phyloP scores from a whole-genome alignment of 2,329 filamentous ascomycete genomes.

The Penicillium concentricum region DNA sequence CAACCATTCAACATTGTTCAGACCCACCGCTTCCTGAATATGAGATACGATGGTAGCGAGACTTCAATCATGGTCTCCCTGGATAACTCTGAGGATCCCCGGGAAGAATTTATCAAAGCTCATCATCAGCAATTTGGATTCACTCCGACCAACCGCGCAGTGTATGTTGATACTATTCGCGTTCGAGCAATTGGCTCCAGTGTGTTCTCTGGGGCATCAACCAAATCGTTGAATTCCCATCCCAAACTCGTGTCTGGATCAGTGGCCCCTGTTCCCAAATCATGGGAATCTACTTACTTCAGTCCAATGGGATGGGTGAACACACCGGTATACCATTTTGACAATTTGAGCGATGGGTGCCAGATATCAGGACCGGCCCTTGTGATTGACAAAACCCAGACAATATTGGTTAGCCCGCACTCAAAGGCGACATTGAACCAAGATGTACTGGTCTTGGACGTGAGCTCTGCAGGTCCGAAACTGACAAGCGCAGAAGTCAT shows the following conservation, averaged over 20 bases:
- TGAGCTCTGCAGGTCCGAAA: constrained; percentile 16
- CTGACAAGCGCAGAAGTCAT: constrained; percentile 52
- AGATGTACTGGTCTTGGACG: constrained; percentile 38
- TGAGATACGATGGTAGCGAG: constrained; percentile 48
- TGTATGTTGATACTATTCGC: constrained; percentile 43
- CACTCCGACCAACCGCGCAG: constrained; percentile 25
- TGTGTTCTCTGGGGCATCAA: background rate
- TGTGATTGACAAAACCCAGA: constrained; percentile 44
- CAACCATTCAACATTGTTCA: constrained; percentile 1
- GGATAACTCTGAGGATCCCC: constrained; percentile 35
- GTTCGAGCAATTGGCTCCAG: constrained; percentile 22
- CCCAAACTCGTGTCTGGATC: background rate
- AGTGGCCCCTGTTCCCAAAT: background rate
- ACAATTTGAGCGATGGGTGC: background rate
- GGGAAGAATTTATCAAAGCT: constrained; percentile 33
- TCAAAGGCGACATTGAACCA: constrained; percentile 35
- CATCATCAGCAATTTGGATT: constrained; percentile 49
- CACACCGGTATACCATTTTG: constrained; percentile 3
- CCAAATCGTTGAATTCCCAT: background rate
- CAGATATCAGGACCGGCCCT: constrained; percentile 20
- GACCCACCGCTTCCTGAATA: constrained; percentile 6
- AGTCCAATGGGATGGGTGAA: constrained; percentile 3
- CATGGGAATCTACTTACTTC: background rate
- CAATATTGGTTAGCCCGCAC: constrained; percentile 41
- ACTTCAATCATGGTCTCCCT: constrained; percentile 45